Evolutionary conservation across 352 stramenopile species (phyloP), one percentile per base, ranked within the genome.

Genomic region (Plasmopara viticola): DNA sequence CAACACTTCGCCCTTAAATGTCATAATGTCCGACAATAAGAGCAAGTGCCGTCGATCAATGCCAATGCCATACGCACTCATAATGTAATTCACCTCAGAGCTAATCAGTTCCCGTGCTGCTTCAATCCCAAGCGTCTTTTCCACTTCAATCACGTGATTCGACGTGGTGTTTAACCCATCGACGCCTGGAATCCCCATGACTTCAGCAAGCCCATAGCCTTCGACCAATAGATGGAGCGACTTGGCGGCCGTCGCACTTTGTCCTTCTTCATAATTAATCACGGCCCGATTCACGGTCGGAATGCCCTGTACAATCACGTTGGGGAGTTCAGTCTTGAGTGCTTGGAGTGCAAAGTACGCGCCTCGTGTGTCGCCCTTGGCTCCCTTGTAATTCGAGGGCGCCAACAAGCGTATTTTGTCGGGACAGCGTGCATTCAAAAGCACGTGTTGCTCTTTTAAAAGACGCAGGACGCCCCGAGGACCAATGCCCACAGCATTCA

Each of bases 11-110:
- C 86, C 85, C 72, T 98, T 98, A 68, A 98, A 99, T 40, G 97
- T 99, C 97, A 99, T 99, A 43, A 99, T 97, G 76, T 99, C 97
- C 35, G 95, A 98, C 39, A 99, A 70, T 39, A 99, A 76, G 74
- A 99, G 95, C 63, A 99, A 78, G 75, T 99, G 97, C n/a, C 97
- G 90, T 51, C 81, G 84, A 62, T 99, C 97, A 57, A 99, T 99
- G 48, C 90, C 90, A 51, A 99, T 98, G 53, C 97, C 97, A 73
- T 99, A 99, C 6, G 86, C 93, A 59, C 80, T 95, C 95, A 99
- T 99, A 74, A 99, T 99, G 70, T 99, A 98, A 54, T 85, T 97
- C 49, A 99, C 97, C 68, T 99, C 97, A 0, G 94, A 95, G 45
- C 88, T 94, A 48, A 99, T 97, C 14, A 98, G 78, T 38, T 93